A percentile compares a stretch with the other conserved stretches of the same genome.
phyloP scores from a whole-genome alignment of 495 filamentous ascomycete genomes.

The Podospora pseudopauciseta region DNA sequence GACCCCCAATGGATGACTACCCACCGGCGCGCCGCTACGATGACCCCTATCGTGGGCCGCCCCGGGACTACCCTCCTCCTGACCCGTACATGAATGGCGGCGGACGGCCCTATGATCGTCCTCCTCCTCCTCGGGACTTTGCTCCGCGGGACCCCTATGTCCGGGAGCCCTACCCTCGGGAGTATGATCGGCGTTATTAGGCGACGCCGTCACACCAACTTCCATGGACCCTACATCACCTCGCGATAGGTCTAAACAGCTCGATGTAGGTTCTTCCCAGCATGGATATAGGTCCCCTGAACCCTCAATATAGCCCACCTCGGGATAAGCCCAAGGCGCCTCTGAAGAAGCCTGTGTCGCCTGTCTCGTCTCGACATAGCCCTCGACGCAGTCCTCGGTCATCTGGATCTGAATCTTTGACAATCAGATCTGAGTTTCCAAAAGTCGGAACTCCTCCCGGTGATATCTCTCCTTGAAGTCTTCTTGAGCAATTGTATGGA shows the following conservation, averaged over 20 bases:
- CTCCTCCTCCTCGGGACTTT: slow-evolving; percentile 52
- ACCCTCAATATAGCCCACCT: no score
- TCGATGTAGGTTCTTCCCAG: neutral
- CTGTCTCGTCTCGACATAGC: no score
- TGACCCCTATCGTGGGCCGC: slow-evolving; percentile 51
- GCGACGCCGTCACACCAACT: neutral
- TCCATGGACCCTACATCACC: neutral
- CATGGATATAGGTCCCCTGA: no score
- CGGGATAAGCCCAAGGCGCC: no score
- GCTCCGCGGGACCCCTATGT: slow-evolving; percentile 52
- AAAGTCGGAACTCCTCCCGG: no score
- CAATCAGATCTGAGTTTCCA: no score
- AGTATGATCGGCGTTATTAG: slow-evolving; percentile 49
- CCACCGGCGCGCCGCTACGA: slow-evolving; percentile 58
- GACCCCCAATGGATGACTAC: slow-evolving; percentile 73
- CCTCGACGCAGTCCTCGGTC: no score
- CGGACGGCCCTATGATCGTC: slow-evolving; percentile 50
- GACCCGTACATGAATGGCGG: slow-evolving; percentile 62
- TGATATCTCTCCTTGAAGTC: neutral
- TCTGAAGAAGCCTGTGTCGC: no score
- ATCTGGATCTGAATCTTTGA: no score
- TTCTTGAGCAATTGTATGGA: neutral
- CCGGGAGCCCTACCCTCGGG: slow-evolving; percentile 45
- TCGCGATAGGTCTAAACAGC: neutral
- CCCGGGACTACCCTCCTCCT: slow-evolving; percentile 57